Base-by-base conservation (phyloP, 208 protist genomes). In the Trypanosoma caninum region DNA sequence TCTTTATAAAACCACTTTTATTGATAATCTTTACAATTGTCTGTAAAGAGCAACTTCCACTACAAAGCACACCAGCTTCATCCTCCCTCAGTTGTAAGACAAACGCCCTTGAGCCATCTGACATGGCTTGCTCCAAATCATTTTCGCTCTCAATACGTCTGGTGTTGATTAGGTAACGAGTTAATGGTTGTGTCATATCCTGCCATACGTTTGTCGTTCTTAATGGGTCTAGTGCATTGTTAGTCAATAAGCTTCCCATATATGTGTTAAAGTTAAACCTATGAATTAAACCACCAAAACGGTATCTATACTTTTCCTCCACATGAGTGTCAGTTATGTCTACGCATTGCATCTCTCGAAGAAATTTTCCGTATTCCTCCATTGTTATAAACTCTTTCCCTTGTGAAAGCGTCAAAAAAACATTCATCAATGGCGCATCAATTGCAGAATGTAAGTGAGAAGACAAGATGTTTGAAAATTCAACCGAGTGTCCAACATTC, bases 181-280 rank as follows among this genome's bases (percentile, higher is more conserved):
- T 89, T 56, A 95, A 82, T 27, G 78, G 71, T 68, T 92, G 88
- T 53, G 88, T 95, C 88, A 95, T 95, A 68, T 95, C 88, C 53
- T 95, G 88, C 80, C 82, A 92, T 48, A 92, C 85, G 47, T 86
- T 74, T 41, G 82, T 87, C 30, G 76, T 83, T 23, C 85, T 72
- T 27, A 78, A 65, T 38, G 84, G 88, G 59, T 95, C 84, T 22
- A 92, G 59, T 27, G 80, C 80, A 69, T 78, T 89, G 71, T 95
- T 95, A 16, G 88, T 95, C 44, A 88, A 53, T 2, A 92, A 80
- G 31, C 83, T 79, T 41, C 83, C 79, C 41, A 74, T 76, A 74
- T 92, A 90, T 41, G 76, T 82, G 54, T 69, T 76, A 59, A 95
- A 95, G 76, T 94, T 94, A 71, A 89, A 94, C 50, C 80, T 80